Evolutionary conservation across 2,329 filamentous ascomycete species (phyloP).

Genomic region (Diatrype stigma): DNA sequence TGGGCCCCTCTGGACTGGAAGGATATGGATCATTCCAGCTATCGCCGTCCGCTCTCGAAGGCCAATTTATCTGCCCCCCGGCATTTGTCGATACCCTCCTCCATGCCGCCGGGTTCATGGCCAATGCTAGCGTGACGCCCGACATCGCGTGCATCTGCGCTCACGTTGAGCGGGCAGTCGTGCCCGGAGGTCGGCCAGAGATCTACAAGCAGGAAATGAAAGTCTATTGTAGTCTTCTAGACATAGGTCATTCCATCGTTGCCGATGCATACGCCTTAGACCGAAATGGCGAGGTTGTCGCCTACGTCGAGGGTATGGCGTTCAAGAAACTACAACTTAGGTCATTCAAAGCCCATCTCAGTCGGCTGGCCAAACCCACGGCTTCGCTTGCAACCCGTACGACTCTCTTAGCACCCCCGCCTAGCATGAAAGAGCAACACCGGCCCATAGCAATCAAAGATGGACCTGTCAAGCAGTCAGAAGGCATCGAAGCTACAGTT

Average conservation of each 20-base stretch:
- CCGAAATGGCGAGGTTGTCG: slow-evolving; percentile 15
- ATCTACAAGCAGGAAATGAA: slow-evolving; percentile 14
- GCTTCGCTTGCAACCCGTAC: not conserved
- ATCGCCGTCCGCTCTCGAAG: not conserved
- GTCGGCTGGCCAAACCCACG: not conserved
- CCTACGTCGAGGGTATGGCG: slow-evolving; percentile 20
- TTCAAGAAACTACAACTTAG: slow-evolving; percentile 27
- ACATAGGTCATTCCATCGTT: slow-evolving; percentile 19
- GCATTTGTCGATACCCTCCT: slow-evolving; percentile 27
- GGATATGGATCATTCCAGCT: slow-evolving; percentile 8
- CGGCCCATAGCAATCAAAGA: not conserved
- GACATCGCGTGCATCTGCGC: slow-evolving; percentile 26
- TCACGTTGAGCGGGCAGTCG: slow-evolving; percentile 16
- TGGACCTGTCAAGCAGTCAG: not conserved
- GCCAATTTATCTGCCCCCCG: slow-evolving; percentile 19
- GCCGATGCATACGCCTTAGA: slow-evolving; percentile 24
- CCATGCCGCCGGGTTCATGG: slow-evolving; percentile 28
- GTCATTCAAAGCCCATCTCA: slow-evolving; percentile 28
- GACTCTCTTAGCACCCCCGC: not conserved
- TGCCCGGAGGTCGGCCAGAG: slow-evolving; percentile 8
- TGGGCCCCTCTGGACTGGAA: slow-evolving; percentile 18
- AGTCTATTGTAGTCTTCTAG: slow-evolving; percentile 24
- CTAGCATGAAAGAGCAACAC: not conserved
- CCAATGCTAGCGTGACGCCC: slow-evolving; percentile 21
- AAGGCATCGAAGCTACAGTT: not conserved